Conservation (phyloP, 139 green algal species). For the Micromonas commoda region DNA sequence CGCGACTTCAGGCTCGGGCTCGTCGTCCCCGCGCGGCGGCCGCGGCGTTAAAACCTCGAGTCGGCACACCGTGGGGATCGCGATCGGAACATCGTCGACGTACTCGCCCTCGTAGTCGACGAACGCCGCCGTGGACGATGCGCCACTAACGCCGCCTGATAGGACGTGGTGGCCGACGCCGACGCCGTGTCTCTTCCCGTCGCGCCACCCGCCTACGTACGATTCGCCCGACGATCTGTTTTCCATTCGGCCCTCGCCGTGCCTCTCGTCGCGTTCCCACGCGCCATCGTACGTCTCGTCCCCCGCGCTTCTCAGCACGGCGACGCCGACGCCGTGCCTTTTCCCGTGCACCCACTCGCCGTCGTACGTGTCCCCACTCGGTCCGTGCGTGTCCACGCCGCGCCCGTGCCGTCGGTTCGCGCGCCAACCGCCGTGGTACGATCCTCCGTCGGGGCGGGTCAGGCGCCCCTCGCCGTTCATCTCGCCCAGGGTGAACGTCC, state of each 20-base stretch:
- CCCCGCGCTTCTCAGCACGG: background rate
- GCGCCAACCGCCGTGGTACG: background rate
- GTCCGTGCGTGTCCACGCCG: background rate
- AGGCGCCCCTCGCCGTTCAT: background rate
- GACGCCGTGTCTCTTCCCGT: background rate
- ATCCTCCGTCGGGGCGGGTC: background rate
- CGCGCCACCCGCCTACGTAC: background rate
- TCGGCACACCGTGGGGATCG: background rate
- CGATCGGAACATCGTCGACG: background rate
- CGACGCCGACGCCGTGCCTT: slow-evolving; percentile 15
- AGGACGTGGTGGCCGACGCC: background rate
- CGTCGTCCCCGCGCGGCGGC: no score
- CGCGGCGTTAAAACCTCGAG: no score
- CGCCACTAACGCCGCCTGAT: background rate
- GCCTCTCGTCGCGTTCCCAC: no score
- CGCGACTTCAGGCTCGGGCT: no score
- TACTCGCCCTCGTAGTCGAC: background rate
- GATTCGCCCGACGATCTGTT: background rate
- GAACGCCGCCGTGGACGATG: background rate
- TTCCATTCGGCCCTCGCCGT: background rate
- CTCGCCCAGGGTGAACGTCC: background rate
- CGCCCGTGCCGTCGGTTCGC: background rate
- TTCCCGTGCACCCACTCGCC: slow-evolving; percentile 21
- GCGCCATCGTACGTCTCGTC: background rate
- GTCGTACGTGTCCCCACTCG: slow-evolving; percentile 17